Percentiles rank a stretch among this genome's conserved stretches.
phyloP scores from a whole-genome alignment of 306 rosid species.

The Rosa multiflora region DNA sequence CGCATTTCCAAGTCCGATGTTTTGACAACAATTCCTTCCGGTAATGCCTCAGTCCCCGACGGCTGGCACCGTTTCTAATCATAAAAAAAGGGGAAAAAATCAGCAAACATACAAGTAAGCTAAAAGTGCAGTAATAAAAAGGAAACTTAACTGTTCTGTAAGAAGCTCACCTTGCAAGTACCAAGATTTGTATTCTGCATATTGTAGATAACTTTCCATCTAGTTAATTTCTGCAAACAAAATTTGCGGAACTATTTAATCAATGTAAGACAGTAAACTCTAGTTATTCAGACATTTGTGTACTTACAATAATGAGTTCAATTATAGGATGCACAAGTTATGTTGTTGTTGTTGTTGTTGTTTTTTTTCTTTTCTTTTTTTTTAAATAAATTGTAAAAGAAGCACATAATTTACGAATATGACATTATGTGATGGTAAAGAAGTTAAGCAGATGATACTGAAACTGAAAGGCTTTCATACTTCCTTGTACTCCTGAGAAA shows the following conservation, averaged over 20 bases:
- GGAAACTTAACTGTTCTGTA: neutral
- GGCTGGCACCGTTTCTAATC: conserved; percentile 42
- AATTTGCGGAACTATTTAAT: conserved; percentile 8
- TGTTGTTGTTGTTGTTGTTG: neutral
- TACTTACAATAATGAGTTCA: neutral
- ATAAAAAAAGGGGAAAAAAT: neutral
- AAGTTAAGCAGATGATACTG: neutral
- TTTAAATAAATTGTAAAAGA: neutral
- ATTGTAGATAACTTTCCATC: conserved; percentile 54
- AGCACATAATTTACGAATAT: neutral
- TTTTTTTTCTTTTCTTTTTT: no score
- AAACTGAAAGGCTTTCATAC: conserved; percentile 29
- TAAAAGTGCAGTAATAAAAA: neutral
- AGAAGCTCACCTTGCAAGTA: conserved; percentile 63
- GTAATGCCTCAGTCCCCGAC: conserved; percentile 37
- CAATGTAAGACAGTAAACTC: neutral
- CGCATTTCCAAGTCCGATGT: conserved; percentile 43
- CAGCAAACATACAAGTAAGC: neutral
- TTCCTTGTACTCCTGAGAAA: conserved; percentile 59
- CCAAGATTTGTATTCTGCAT: conserved; percentile 28
- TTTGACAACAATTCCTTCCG: conserved; percentile 40
- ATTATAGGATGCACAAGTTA: neutral
- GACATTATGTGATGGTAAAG: neutral
- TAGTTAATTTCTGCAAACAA: conserved; percentile 60
- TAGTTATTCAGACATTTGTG: neutral